phyloP scores from a whole-genome alignment of 176 grass and related monocot species.

The Zoysia japonica region DNA sequence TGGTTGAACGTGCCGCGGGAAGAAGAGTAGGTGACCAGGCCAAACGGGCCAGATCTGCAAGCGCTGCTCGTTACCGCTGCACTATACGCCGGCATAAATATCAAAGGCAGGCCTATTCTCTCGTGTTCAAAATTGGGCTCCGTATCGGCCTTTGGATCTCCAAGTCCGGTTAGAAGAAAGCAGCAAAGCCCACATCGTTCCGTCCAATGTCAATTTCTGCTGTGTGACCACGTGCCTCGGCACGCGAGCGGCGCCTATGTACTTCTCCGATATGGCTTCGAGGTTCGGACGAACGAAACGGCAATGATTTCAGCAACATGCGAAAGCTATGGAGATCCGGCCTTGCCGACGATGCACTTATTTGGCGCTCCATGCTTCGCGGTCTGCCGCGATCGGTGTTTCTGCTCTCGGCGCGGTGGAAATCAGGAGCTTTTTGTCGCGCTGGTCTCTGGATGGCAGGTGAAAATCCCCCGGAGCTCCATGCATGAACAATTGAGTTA shows the following conservation, averaged over 20 bases:
- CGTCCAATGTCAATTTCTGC: not conserved
- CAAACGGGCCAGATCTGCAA: not conserved
- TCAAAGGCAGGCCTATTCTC: not conserved
- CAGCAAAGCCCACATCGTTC: not conserved
- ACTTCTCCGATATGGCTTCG: not conserved
- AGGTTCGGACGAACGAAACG: not conserved
- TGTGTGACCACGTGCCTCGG: not conserved
- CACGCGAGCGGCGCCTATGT: not conserved
- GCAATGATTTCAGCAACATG: constrained; percentile 15
- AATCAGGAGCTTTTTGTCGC: constrained; percentile 7
- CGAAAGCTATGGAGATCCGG: not conserved
- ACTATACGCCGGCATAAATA: not conserved
- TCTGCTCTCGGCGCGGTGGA: not conserved
- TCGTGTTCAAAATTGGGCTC: not conserved
- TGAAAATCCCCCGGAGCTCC: not conserved
- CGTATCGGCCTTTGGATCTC: not conserved
- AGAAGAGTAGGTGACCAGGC: not conserved
- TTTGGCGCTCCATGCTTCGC: not conserved
- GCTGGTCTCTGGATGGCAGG: not conserved
- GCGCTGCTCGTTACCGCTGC: not conserved
- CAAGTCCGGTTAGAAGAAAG: not conserved
- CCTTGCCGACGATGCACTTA: constrained; percentile 3
- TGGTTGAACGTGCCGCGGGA: constrained; percentile 4
- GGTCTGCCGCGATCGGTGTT: not conserved
- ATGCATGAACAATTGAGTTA: not conserved